Conservation (phyloP, 2,329 filamentous ascomycete species). For the Beauveria australis region DNA sequence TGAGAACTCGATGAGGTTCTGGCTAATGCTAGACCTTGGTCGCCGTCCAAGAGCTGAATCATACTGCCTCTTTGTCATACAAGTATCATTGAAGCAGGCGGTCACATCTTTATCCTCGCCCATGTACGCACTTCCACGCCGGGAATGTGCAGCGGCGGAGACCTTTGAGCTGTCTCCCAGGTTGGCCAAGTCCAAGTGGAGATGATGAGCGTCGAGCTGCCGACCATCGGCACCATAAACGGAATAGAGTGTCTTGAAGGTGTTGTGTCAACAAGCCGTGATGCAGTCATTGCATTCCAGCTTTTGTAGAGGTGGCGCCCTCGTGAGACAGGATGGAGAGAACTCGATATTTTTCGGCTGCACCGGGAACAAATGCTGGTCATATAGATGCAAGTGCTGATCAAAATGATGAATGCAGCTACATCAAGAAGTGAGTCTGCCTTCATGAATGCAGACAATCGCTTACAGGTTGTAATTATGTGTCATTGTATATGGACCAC, state of each 20-base stretch:
- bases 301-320: neutral
- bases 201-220: neutral
- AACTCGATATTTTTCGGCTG: neutral
- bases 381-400: neutral
- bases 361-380: constrained; percentile 1
- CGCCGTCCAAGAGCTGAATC: neutral
- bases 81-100: neutral
- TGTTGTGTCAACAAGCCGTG: constrained; percentile 8
- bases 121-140: neutral
- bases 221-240: neutral
- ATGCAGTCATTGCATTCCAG: constrained; percentile 18
- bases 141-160: neutral
- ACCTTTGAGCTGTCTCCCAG: neutral
- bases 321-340: constrained; percentile 6
- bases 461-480: no score
- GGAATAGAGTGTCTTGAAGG: neutral
- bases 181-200: neutral
- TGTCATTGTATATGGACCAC: no score
- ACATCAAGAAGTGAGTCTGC: no score
- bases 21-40: neutral
- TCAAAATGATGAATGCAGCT: neutral
- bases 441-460: no score
- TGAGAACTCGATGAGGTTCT: neutral
- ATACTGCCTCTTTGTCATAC: neutral
- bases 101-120: neutral